Base-by-base conservation (phyloP, 2,329 filamentous ascomycete species). In the Colletotrichum sp. region DNA sequence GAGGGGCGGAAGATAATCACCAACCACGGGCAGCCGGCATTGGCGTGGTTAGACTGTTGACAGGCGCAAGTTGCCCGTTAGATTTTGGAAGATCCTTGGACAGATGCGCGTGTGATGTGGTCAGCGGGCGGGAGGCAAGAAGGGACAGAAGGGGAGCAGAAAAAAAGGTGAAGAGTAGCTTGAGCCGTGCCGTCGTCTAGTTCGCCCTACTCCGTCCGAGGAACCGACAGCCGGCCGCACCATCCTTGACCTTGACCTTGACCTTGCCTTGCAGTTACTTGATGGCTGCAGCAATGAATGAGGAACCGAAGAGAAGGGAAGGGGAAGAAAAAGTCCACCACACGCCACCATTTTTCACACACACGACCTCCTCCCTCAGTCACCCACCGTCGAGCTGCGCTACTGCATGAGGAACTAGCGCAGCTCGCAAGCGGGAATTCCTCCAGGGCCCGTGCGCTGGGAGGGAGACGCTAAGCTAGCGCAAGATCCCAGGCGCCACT, bases 351-450 rank as follows among this genome's bases (percentile, higher is more conserved):
- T 30, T 24, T 70, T 36, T 32, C 71, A 30, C 57, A 39, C 52
- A 64, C 57, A 74, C 67, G 26, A 70, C 66, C 44, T 49, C 66
- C 39, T 44, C 34, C 34, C 34, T 16, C 9, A 57, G n/a, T 74
- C 67, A 74, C 32, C 32, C 32, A 34, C 68, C n/a, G 26, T 63
- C n/a, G 30, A 75, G 69, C 0, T 21, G 44, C 44, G 59, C 69
- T 75, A 75, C 72, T 75, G 69, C 69, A 72, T 72, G 55, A 64
- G 69, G 68, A 72, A 68, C 44, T 75, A 71, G 68, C 36, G 68
- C 74, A 44, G 39, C 30, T 76, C 59, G 64, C 57, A 65, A 75
- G 72, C 44, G 72, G 62, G n/a, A 66, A 67, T 60, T 62, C 44
- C 32, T 67, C 24, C 64, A 34, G 57, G 68, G 70, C 34, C 74